Base-by-base conservation (phyloP, 192 early-diverging fungal genomes). In the Umbelopsis sp. region DNA sequence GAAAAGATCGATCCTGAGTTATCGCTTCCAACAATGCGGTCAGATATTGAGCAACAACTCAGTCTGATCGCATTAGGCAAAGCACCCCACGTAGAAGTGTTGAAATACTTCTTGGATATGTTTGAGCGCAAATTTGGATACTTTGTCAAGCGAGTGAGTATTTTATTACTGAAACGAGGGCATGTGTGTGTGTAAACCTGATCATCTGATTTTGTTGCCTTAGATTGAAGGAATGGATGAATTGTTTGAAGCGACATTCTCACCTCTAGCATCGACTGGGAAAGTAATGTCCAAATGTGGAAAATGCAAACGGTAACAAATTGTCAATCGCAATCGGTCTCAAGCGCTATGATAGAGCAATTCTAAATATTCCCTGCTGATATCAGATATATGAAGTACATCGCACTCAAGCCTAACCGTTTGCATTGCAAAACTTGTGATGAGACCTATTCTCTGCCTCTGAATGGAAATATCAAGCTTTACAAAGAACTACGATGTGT, bases 1-100 rank as follows among this genome's bases (percentile, higher is more conserved):
- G 76, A 85, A 83, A 85, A 85, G 79, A 85, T 85, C 24, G 84
- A 85, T 73, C 75, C 85, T 41, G 84, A 87, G 41, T 44, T 85
- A 20, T 86, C 73, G 20, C 76, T 76, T 16, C 78, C 74, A 36
- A 86, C 74, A 10, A 79, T 85, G 78, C 82, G 84, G 45, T 79
- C 86, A 7, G 78, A 77, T 54, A 82, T 85, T 24, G 84, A 85
- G 68, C 83, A 85, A 29, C 77, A 86, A 32, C 51, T 85, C 9
- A 79, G 69, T 54, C 65, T 85, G 43, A 87, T 85, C 71, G 84
- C 84, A 31, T 47, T 36, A 16, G 84, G 84, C 9, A 65, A 75
- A 59, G 83, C 75, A 16, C 29, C 32, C 1, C 68, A 72, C 25
- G 22, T 21, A 20, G 70, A 82, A 9, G 86, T 85, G 4, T 65